phyloP scores from a whole-genome alignment of 495 filamentous ascomycete species.

The Penicillium simplicissimum region DNA sequence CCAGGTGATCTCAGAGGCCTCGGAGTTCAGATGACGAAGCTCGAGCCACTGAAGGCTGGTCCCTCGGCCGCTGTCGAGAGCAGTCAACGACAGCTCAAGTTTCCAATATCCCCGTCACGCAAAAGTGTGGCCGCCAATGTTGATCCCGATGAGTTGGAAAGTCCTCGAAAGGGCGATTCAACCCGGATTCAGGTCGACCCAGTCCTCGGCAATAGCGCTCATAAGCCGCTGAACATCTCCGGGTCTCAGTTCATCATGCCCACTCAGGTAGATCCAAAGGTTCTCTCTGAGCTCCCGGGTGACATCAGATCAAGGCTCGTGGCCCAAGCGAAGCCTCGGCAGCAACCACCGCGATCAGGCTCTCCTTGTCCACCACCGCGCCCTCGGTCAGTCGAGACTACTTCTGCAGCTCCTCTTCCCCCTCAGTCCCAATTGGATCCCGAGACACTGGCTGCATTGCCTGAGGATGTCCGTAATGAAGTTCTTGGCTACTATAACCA shows the following conservation, averaged over 20 bases:
- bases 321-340: conserved; percentile 44
- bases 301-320: conserved; percentile 78
- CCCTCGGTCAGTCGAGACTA: conserved; percentile 10
- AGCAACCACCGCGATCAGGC: conserved; percentile 21
- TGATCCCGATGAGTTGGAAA: conserved; percentile 61
- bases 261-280: conserved; percentile 70
- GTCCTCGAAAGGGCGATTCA: conserved; percentile 64
- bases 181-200: conserved; percentile 45
- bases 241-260: conserved; percentile 91
- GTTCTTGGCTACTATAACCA: conserved; percentile 66
- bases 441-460: conserved; percentile 73
- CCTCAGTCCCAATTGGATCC: conserved; percentile 66
- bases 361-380: conserved; percentile 37
- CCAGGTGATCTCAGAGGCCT: conserved; percentile 89
- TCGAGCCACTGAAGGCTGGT: conserved; percentile 71
- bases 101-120: conserved; percentile 47
- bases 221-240: conserved; percentile 69
- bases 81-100: conserved; percentile 64
- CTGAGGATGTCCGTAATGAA: conserved; percentile 80
- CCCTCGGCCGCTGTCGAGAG: conserved; percentile 45
- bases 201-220: conserved; percentile 54
- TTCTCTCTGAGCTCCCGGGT: conserved; percentile 73
- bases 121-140: conserved; percentile 25
- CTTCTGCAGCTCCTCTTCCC: conserved; percentile 32
- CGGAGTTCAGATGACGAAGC: conserved; percentile 87